Base-by-base conservation (phyloP, 2,329 filamentous ascomycete species). In the Rhynchosporium graminicola region DNA sequence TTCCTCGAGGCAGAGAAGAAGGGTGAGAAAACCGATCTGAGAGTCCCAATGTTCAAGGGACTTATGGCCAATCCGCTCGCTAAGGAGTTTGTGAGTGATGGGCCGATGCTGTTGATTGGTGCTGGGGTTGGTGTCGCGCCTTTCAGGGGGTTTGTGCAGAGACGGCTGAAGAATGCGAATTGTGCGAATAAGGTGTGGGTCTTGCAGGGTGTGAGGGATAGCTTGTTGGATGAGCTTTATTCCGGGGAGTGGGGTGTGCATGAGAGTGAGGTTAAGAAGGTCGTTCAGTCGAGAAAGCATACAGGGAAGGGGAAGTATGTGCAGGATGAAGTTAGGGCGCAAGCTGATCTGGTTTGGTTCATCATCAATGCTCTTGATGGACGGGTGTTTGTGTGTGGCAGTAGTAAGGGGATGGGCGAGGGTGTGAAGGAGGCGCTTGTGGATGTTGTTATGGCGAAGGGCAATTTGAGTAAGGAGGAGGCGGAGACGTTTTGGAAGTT, bases 181-280 rank as follows among this genome's bases (percentile, higher is more conserved):
- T 97, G 93, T 74, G 92, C 92, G 66, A 97, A 97, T 82, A 97
- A 97, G 79, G 94, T 97, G 71, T 97, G 93, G 93, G 91, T 97
- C 51, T 84, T 97, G 50, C 93, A 97, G 78, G 93, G 93, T 45
- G 87, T 97, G 51, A 89, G 93, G n/a, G 95, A 99, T 77, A 92
- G 90, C 31, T 85, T 96, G 47, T 86, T 98, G 28, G 95, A 99
- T 73, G 95, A 99, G 78, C 87, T 99, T 46, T 99, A 99, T 80
- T 91, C 88, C 63, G 95, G 95, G 69, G 95, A 99, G 76, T 96
- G 96, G 85, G 95, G 95, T 56, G 91, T 95, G 1, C 90, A 97
- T 71, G 94, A 97, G 74, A 87, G 90, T 58, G 88, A 93, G 74
- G 88, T 93, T 57, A 92, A 93, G 78, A 89, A 87, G 47, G 90